Base-by-base conservation (phyloP, 352 stramenopile genomes). In the Globisporangium emineosum region DNA sequence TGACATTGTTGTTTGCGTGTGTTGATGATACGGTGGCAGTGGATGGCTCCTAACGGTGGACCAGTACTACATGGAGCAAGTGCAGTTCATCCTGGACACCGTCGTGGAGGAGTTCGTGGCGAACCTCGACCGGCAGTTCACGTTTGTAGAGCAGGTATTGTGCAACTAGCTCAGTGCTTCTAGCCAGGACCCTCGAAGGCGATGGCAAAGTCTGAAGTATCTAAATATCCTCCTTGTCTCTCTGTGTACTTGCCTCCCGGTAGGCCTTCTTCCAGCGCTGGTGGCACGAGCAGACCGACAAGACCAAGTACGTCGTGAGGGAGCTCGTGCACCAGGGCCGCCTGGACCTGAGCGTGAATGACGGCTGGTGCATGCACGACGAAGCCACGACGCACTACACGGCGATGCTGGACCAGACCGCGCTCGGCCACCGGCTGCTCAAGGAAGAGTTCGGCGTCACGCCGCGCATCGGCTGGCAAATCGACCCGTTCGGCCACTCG, bases 361-460 rank as follows among this genome's bases (percentile, higher is more conserved):
- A 96, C 43, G 97, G 96, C 49, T 99, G 97, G 97, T 97, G 86
- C 75, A 99, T 99, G 97, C 97, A 99, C 66, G 97, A 99, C 72
- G 97, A 99, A 70, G 97, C 97, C 4, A 87, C 89, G 17, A 82
- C 96, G 43, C 94, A 98, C 77, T 99, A 97, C 72, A 94, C 97
- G 29, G 96, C 91, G n/a, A 99, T 99, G 95, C 88, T 99, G 64
- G 97, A 99, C 82, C 96, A 99, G 74, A 99, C 96, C 3, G 97
- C 97, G 13, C 91, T 98, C 52, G 97, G 97, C 7, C 97, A 99
- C 72, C 68, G 86, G 17, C 96, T 99, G 67, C 79, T 99, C 35
- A 88, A 90, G 60, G 67, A 91, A 25, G 91, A 98, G 73, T 98
- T 99, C 65, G 88, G 92, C 55, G 76, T 94, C n/a, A 92, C 93